These are phyloP conservation scores for Setomelanomma holmii DNA, from an alignment of 2,329 filamentous ascomycete species.

Conservation along the genomic window DNA sequence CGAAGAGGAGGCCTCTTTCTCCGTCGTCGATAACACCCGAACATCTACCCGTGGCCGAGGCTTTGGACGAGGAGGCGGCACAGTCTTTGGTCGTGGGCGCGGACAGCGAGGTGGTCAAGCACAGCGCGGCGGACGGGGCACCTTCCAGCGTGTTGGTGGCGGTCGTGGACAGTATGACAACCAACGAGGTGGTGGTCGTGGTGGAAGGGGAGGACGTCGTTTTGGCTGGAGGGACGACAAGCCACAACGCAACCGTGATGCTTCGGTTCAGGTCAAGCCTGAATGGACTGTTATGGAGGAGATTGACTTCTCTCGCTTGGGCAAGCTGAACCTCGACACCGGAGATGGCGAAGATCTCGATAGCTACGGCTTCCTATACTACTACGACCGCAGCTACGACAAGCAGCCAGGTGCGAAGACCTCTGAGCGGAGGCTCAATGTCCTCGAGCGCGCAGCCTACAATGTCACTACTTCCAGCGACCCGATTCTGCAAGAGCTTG, in stretches of 20 bases:
- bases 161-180: slow-evolving; percentile 71
- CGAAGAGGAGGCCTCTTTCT: slow-evolving; percentile 97
- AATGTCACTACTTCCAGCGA: slow-evolving; percentile 97
- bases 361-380: slow-evolving; percentile 95
- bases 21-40: slow-evolving; percentile 93
- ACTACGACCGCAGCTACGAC: slow-evolving; percentile 96
- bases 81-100: slow-evolving; percentile 82
- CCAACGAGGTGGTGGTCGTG: slow-evolving; percentile 66
- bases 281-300: slow-evolving; percentile 97
- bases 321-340: slow-evolving; percentile 94
- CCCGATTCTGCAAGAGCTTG: slow-evolving; percentile 94
- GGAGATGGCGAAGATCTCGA: slow-evolving; percentile 96
- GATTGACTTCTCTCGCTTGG: slow-evolving; percentile 95
- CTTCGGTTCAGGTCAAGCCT: slow-evolving; percentile 93
- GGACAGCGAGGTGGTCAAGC: slow-evolving; percentile 77
- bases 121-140: slow-evolving; percentile 74
- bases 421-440: slow-evolving; percentile 83
- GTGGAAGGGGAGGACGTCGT: slow-evolving; percentile 78
- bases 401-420: slow-evolving; percentile 86
- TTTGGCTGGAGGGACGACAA: slow-evolving; percentile 99
- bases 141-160: slow-evolving; percentile 75
- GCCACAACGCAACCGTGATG: slow-evolving; percentile 93
- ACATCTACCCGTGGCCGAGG: slow-evolving; percentile 81
- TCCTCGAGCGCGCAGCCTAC: slow-evolving; percentile 93
- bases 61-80: slow-evolving; percentile 84